Conservation (phyloP, 108 stramenopile species). For the Aurantiochytrium sp. region DNA sequence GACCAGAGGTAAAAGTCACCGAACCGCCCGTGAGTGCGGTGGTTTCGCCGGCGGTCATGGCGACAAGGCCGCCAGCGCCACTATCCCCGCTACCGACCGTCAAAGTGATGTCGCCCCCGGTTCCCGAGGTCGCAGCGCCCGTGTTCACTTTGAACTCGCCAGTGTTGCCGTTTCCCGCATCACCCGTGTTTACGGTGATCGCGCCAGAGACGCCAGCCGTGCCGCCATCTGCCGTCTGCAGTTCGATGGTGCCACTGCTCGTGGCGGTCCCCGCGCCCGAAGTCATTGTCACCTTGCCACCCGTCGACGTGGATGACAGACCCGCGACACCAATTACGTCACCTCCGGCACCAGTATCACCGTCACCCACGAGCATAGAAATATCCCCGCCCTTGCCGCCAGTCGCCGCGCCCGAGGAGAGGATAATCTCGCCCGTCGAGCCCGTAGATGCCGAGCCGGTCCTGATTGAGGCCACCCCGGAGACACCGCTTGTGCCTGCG, state of each 20-base stretch:
- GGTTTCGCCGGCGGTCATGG: neutral
- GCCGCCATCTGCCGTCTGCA: slow-evolving; percentile 39
- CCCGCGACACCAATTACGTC: slow-evolving; percentile 28
- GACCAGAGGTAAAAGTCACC: neutral
- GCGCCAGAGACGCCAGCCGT: slow-evolving; percentile 40
- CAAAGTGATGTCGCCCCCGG: neutral
- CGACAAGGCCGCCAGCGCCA: neutral
- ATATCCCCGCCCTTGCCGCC: slow-evolving; percentile 35
- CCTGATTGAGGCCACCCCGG: slow-evolving; percentile 27
- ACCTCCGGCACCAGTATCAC: slow-evolving; percentile 31
- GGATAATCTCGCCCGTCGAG: slow-evolving; percentile 10
- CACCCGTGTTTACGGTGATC: slow-evolving; percentile 14
- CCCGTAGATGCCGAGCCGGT: slow-evolving; percentile 4
- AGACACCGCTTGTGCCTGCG: slow-evolving; percentile 43
- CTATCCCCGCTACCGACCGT: neutral
- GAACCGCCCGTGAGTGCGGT: neutral
- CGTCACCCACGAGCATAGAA: slow-evolving; percentile 21
- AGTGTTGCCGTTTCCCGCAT: neutral
- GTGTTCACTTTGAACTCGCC: slow-evolving; percentile 3
- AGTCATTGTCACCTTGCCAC: slow-evolving; percentile 32
- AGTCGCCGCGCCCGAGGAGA: slow-evolving; percentile 26
- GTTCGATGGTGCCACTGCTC: slow-evolving; percentile 34
- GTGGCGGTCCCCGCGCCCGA: slow-evolving; percentile 37
- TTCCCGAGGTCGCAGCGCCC: neutral
- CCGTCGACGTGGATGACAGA: neutral